phyloP scores from a whole-genome alignment of 345 rosid species.

The Moricandia moricandioides region DNA sequence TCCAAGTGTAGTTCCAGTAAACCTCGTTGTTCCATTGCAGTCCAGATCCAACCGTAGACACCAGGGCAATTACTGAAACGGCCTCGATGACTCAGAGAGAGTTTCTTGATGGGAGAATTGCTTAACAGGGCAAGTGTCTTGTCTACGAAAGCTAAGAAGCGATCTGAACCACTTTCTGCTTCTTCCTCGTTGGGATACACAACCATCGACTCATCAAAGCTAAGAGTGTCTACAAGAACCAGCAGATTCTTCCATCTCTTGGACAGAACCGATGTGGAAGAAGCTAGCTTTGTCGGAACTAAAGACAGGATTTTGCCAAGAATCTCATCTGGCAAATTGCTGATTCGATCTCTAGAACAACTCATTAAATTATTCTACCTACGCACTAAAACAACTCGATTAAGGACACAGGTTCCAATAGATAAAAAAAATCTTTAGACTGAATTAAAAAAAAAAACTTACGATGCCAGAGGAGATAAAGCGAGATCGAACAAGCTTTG shows the following conservation, averaged over 20 bases:
- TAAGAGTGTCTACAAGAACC: background rate
- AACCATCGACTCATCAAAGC: background rate
- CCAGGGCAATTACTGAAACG: too few relatives aligned
- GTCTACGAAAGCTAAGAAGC: background rate
- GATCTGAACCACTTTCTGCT: background rate
- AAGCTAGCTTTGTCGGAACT: background rate
- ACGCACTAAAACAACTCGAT: background rate
- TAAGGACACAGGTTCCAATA: too few relatives aligned
- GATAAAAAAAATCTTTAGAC: too few relatives aligned
- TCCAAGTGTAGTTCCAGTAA: too few relatives aligned
- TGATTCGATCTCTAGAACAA: background rate
- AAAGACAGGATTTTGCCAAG: background rate
- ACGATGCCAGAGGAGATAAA: too few relatives aligned
- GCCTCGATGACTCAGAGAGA: too few relatives aligned
- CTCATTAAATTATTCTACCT: background rate
- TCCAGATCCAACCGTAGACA: too few relatives aligned
- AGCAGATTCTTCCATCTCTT: background rate
- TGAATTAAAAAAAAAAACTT: too few relatives aligned
- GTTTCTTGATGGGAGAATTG: too few relatives aligned
- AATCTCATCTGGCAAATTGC: background rate
- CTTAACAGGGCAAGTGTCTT: too few relatives aligned
- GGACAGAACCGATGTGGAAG: background rate
- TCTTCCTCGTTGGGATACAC: background rate
- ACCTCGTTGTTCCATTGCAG: too few relatives aligned
- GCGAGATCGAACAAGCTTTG: background rate